Evolutionary conservation across 495 filamentous ascomycete species (phyloP).

Genomic region (Penicillium nucicola): DNA sequence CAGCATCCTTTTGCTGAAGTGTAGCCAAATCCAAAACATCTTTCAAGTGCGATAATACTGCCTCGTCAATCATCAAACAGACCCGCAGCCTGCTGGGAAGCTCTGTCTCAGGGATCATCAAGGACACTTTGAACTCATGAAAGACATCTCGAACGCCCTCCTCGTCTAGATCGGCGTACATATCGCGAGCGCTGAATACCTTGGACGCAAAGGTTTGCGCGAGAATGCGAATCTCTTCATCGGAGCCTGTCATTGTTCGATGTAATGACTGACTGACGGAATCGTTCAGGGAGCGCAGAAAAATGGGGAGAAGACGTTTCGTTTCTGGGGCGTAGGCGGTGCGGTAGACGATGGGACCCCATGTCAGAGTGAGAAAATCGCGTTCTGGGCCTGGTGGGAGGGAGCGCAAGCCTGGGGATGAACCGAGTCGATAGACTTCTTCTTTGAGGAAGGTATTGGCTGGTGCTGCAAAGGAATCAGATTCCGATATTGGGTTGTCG

Average conservation of each 20-base stretch:
- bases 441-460: slow-evolving; percentile 24
- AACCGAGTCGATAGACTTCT: slow-evolving; percentile 28
- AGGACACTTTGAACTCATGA: slow-evolving; percentile 26
- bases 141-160: slow-evolving; percentile 19
- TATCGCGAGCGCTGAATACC: slow-evolving; percentile 17
- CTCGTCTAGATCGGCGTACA: slow-evolving; percentile 14
- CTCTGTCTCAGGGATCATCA: slow-evolving; percentile 22
- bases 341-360: slow-evolving; percentile 30
- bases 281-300: slow-evolving; percentile 25
- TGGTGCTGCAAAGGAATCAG: slow-evolving; percentile 4
- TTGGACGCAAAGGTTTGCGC: slow-evolving; percentile 22
- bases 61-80: slow-evolving; percentile 29
- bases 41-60: slow-evolving; percentile 11
- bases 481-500: not conserved
- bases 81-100: slow-evolving; percentile 24
- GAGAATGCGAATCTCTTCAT: slow-evolving; percentile 14
- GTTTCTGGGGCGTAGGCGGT: slow-evolving; percentile 24
- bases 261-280: slow-evolving; percentile 17
- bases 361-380: slow-evolving; percentile 28
- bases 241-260: slow-evolving; percentile 18
- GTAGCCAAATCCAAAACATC: slow-evolving; percentile 5
- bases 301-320: slow-evolving; percentile 16
- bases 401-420: slow-evolving; percentile 23
- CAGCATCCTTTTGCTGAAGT: slow-evolving; percentile 1
- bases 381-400: slow-evolving; percentile 22